A percentile compares a stretch with the other conserved stretches of the same genome.
phyloP scores from a whole-genome alignment of 2,329 filamentous ascomycete genomes.

The Monilinia vaccinii-corymbosi region DNA sequence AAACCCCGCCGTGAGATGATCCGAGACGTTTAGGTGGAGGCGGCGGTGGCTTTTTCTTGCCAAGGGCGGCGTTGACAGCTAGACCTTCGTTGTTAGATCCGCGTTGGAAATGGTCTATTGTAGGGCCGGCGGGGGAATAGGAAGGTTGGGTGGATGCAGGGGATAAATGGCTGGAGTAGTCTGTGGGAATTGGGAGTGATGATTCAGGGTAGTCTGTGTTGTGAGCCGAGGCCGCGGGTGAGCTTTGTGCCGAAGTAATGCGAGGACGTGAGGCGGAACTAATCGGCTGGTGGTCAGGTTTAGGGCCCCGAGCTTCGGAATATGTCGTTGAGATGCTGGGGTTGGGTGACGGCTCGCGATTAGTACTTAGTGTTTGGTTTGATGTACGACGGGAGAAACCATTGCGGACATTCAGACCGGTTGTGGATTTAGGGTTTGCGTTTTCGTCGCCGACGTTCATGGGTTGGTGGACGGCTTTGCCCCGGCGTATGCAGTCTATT shows the following conservation, averaged over 20 bases:
- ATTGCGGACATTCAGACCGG: slow-evolving; percentile 29
- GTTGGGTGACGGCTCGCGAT: slow-evolving; percentile 9
- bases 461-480: slow-evolving; percentile 54
- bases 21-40: slow-evolving; percentile 52
- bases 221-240: slow-evolving; percentile 14
- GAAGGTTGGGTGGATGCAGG: slow-evolving; percentile 22
- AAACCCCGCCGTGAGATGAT: slow-evolving; percentile 34
- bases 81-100: slow-evolving; percentile 17
- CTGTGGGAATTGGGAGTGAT: slow-evolving; percentile 15
- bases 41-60: slow-evolving; percentile 68
- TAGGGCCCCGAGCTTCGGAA: slow-evolving; percentile 14
- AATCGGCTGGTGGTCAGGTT: background rate
- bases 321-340: slow-evolving; percentile 17
- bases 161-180: slow-evolving; percentile 23
- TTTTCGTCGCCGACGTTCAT: slow-evolving; percentile 32
- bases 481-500: slow-evolving; percentile 53
- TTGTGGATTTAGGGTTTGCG: slow-evolving; percentile 21
- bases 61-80: slow-evolving; percentile 35
- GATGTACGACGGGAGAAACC: slow-evolving; percentile 36
- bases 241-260: slow-evolving; percentile 21
- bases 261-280: slow-evolving; percentile 3
- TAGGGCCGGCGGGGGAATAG: slow-evolving; percentile 24
- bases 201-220: slow-evolving; percentile 12
- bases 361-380: slow-evolving; percentile 27
- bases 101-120: slow-evolving; percentile 27